A percentile compares a stretch with the other conserved stretches of the same genome.
phyloP scores from a whole-genome alignment of 1,284 basidiomycete genomes.

The Ganoderma multipileum region DNA sequence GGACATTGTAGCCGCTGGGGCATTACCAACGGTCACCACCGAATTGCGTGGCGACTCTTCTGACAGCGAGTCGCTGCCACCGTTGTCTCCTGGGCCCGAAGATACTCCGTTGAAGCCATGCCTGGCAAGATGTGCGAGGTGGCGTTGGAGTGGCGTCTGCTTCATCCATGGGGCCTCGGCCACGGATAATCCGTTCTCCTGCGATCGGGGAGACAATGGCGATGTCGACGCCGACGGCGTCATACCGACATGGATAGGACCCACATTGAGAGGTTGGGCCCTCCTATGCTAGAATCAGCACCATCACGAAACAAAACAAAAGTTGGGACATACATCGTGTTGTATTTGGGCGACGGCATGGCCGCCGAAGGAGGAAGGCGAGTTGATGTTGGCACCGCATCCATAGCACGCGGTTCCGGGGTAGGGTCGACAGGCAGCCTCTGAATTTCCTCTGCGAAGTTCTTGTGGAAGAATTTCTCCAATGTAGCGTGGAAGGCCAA shows the following conservation, averaged over 20 bases:
- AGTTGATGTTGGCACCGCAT: conserved; percentile 24
- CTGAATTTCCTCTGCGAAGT: conserved; percentile 88
- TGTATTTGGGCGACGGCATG: conserved; percentile 29
- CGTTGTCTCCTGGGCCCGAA: conserved; percentile 69
- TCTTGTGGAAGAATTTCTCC: conserved; percentile 88
- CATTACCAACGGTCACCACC: conserved; percentile 61
- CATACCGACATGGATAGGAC: conserved; percentile 30
- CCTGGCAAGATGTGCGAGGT: conserved; percentile 77
- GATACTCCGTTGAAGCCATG: conserved; percentile 83
- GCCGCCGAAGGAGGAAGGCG: conserved; percentile 27
- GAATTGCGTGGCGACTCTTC: conserved; percentile 74
- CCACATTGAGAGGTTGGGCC: conserved; percentile 30
- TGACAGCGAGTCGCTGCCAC: conserved; percentile 64
- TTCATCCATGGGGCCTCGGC: conserved; percentile 46
- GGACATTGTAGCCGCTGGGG: conserved; percentile 37
- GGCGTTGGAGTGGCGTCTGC: conserved; percentile 78
- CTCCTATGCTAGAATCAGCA: conserved; percentile 16
- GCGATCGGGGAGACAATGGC: conserved; percentile 39
- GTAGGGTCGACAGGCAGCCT: conserved; percentile 59
- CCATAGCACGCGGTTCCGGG: conserved; percentile 37
- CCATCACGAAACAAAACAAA: neutral
- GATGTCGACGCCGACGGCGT: conserved; percentile 48
- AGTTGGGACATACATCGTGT: conserved; percentile 19
- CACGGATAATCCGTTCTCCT: conserved; percentile 28
- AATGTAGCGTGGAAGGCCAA: conserved; percentile 91